Conservation (phyloP, 768 basidiomycete genomes). For the Pleurotus tuoliensis region DNA sequence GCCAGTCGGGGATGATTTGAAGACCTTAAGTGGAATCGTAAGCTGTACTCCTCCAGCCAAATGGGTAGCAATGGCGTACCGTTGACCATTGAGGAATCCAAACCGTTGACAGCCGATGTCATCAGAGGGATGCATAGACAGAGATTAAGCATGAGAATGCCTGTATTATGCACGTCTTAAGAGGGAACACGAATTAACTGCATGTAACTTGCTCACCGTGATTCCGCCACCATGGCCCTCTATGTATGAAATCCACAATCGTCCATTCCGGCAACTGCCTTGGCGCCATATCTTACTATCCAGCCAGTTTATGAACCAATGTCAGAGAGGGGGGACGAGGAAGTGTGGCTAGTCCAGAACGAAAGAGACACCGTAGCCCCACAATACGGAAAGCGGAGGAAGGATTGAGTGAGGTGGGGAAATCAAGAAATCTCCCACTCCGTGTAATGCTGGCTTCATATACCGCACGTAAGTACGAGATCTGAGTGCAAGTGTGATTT, state of each 20-base stretch:
- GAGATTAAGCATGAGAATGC: slow-evolving; percentile 55
- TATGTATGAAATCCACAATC: slow-evolving; percentile 55
- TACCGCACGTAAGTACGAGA: slow-evolving; percentile 1
- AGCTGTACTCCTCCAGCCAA: neutral
- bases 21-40: slow-evolving; percentile 41
- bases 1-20: slow-evolving; percentile 65
- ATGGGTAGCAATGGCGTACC: slow-evolving; percentile 19
- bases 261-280: slow-evolving; percentile 44
- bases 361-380: neutral
- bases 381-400: neutral
- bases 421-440: slow-evolving; percentile 4
- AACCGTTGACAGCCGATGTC: slow-evolving; percentile 62
- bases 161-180: slow-evolving; percentile 23
- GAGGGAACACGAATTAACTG: neutral
- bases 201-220: slow-evolving; percentile 34
- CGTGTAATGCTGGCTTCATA: slow-evolving; percentile 9
- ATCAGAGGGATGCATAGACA: slow-evolving; percentile 60
- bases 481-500: neutral
- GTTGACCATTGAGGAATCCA: slow-evolving; percentile 66
- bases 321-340: neutral
- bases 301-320: slow-evolving; percentile 1
- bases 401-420: neutral
- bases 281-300: slow-evolving; percentile 12
- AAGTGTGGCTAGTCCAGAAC: neutral
- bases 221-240: slow-evolving; percentile 60